Base-by-base conservation (phyloP, 306 rosid genomes). In the Parietaria judaica region DNA sequence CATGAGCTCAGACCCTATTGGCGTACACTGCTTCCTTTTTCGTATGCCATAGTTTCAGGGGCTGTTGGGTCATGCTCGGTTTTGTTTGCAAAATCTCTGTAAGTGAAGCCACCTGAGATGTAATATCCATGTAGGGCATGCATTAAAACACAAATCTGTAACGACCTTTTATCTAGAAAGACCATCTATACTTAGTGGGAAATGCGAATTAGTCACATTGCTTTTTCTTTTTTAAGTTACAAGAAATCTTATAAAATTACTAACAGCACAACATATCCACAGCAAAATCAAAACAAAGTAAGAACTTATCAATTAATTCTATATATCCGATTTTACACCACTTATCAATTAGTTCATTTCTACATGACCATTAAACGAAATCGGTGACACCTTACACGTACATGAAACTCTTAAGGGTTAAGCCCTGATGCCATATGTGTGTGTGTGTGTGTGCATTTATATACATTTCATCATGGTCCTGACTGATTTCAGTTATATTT, bases 11-110 rank as follows among this genome's bases (percentile, higher is more conserved):
- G 72, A 73, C 80, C 97, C 47, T 84, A 84, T 72, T 92, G 99
- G 99, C 79, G 59, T 71, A 88, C 80, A 94, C 70, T 84, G 36
- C 83, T 92, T 58, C 99, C 99, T 41, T 92, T 88, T 73, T 92
- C 99, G 36, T 92, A 86, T 72, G 99, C 99, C 64, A 69, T 88
- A 75, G 99, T 92, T 75, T 92, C 99, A 56, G 99, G 99, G 71
- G 97, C 94, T 62, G 80, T 92, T 70, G 99, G 99, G 63, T 92
- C 99, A 56, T 88, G 95, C 81, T 92, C 99, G 12, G 99, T 92
- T 60, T 78, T 92, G 81, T 92, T 92, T 71, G 99, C 99, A 52
- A 92, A 92, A 81, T 92, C 99, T 36, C 97, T 92, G 98, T 92
- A 82, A 84, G 95, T 79, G 60, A 36, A 54, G 75, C 65, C 38